Evolutionary conservation across 2,329 filamentous ascomycete species (phyloP).

Genomic region (Phialophora verrucosa): DNA sequence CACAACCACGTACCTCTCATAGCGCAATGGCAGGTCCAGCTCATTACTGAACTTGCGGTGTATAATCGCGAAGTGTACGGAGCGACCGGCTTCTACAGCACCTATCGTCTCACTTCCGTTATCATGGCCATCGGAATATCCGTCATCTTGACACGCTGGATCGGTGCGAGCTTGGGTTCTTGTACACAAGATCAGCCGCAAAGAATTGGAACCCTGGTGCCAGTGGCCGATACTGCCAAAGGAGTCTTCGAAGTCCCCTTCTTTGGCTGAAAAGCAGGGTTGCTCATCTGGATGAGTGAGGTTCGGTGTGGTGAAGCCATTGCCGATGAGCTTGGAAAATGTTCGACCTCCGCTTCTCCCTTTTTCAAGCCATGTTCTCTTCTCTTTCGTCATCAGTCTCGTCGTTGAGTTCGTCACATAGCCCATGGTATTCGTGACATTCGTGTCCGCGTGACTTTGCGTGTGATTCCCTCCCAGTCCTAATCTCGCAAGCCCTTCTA

Average conservation of each 20-base stretch:
- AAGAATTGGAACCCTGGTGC: slow-evolving; percentile 50
- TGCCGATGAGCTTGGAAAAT: slow-evolving; percentile 43
- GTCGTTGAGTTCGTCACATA: neutral
- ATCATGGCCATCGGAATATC: neutral
- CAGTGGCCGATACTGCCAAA: slow-evolving; percentile 42
- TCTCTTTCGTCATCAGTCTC: neutral
- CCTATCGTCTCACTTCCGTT: neutral
- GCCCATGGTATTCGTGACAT: slow-evolving; percentile 10
- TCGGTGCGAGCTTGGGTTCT: slow-evolving; percentile 27
- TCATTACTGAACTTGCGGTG: slow-evolving; percentile 48
- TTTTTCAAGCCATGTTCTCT: neutral
- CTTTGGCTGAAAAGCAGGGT: slow-evolving; percentile 38
- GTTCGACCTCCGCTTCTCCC: slow-evolving; percentile 35
- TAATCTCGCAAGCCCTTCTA: slow-evolving; percentile 1
- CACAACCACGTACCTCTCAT: slow-evolving; percentile 48
- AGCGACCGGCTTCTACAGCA: slow-evolving; percentile 25
- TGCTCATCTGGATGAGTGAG: slow-evolving; percentile 42
- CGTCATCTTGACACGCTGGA: slow-evolving; percentile 32
- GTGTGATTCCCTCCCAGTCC: slow-evolving; percentile 7
- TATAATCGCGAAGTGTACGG: slow-evolving; percentile 46
- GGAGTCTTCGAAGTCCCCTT: slow-evolving; percentile 28
- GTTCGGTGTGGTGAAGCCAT: slow-evolving; percentile 43
- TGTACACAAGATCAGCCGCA: slow-evolving; percentile 47
- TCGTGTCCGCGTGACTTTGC: neutral
- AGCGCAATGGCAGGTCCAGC: slow-evolving; percentile 45